Conservation (phyloP, 2,329 filamentous ascomycete genomes). For the Pyricularia pennisetigena region DNA sequence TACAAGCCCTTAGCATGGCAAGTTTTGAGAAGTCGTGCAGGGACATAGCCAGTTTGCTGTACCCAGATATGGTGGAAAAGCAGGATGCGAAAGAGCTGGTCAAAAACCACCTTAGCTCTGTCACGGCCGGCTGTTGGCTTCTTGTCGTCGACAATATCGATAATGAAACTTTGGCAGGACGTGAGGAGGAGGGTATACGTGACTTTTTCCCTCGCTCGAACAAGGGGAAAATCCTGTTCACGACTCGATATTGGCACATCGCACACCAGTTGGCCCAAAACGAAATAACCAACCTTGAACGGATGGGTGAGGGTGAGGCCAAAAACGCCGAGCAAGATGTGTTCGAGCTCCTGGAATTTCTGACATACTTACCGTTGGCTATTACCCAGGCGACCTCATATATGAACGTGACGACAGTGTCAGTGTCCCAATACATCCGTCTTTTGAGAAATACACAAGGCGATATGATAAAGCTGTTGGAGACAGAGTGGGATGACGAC, state of each 20-base stretch:
- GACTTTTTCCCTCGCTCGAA: conserved; percentile 7
- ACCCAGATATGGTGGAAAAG: conserved; percentile 23
- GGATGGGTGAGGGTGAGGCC: conserved; percentile 5
- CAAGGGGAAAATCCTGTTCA: conserved; percentile 5
- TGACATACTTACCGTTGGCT: conserved; percentile 10
- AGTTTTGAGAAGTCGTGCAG: conserved; percentile 27
- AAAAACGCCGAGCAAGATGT: conserved; percentile 4
- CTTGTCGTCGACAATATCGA: conserved; percentile 16
- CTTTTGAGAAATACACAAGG: conserved; percentile 14
- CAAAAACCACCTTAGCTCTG: conserved; percentile 10
- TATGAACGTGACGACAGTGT: conserved; percentile 7
- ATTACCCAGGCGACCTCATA: conserved; percentile 11
- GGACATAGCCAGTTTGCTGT: conserved; percentile 19
- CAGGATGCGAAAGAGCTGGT: conserved; percentile 8
- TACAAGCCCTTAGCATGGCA: conserved; percentile 23
- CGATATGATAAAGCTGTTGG: conserved; percentile 19
- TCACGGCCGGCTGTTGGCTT: conserved; percentile 14
- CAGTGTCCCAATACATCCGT: conserved; percentile 6
- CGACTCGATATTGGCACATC: conserved; percentile 6
- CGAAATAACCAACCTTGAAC: conserved; percentile 2
- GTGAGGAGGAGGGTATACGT: not conserved
- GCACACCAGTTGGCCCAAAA: conserved; percentile 4
- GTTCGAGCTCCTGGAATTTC: conserved; percentile 3
- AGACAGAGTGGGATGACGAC: conserved; percentile 20
- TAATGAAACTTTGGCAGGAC: conserved; percentile 7